Percentiles rank a stretch among this genome's conserved stretches.
These are phyloP conservation scores for Neoascochyta sp. DNA, from an alignment of 2,329 filamentous ascomycete genomes.

Conservation along the genomic window DNA sequence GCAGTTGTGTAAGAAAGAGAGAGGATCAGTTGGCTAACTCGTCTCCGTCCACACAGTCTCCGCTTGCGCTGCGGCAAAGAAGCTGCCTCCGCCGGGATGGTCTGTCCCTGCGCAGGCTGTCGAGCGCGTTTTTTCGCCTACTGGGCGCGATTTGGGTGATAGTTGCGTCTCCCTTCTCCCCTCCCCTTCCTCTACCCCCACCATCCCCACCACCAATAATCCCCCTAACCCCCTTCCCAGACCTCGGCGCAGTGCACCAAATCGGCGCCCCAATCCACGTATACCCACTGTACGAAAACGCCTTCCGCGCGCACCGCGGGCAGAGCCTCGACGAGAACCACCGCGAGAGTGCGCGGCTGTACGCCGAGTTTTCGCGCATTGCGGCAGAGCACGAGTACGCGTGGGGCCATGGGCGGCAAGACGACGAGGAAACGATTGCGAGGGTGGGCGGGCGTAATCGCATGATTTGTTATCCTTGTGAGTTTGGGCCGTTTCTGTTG, in stretches of 20 bases:
- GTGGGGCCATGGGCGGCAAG: constrained; percentile 55
- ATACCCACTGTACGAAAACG: constrained; percentile 66
- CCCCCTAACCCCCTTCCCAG: constrained; percentile 42
- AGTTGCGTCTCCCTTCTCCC: constrained; percentile 34
- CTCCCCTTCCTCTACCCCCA: constrained; percentile 14
- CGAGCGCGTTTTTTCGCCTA: constrained; percentile 50
- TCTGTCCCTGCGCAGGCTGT: constrained; percentile 48
- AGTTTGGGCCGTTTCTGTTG: constrained; percentile 19
- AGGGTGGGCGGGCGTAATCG: constrained; percentile 56
- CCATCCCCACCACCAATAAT: too few relatives aligned
- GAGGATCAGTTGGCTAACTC: too few relatives aligned
- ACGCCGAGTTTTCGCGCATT: constrained; percentile 58
- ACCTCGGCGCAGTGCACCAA: constrained; percentile 54
- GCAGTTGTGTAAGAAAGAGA: too few relatives aligned
- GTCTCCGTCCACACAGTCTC: constrained; percentile 49
- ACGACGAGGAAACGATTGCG: constrained; percentile 52
- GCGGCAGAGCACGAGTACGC: constrained; percentile 52
- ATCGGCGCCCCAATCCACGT: constrained; percentile 64
- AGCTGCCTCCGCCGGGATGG: constrained; percentile 60
- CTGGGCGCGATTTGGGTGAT: constrained; percentile 44
- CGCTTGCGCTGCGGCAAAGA: constrained; percentile 50
- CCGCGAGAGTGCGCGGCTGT: constrained; percentile 57
- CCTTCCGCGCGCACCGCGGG: constrained; percentile 53
- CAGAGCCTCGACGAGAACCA: constrained; percentile 57
- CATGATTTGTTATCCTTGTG: constrained; percentile 67